A percentile compares a stretch with the other conserved stretches of the same genome.
Conservation (phyloP, 2,329 filamentous ascomycete species). For the Sporothrix variecibatus region DNA sequence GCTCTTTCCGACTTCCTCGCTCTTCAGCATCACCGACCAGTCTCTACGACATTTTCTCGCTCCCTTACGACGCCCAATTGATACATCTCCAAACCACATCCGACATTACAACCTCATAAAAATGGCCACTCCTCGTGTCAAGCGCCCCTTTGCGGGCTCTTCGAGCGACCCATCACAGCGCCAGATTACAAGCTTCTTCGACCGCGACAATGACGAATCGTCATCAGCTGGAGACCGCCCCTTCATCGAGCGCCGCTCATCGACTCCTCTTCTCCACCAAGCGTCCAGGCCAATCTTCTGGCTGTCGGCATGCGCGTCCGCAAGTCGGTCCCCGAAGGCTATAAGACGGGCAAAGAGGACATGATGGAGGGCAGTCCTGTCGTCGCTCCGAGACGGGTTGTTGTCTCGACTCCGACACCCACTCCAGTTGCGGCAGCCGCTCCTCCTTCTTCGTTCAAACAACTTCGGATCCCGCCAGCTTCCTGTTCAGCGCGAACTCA, state of each 20-base stretch:
- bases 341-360: conserved; percentile 70
- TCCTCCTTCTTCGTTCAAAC: not conserved
- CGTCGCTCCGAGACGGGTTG: not conserved
- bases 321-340: conserved; percentile 90
- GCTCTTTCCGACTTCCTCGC: not conserved
- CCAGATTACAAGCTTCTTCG: conserved; percentile 67
- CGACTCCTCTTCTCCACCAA: conserved; percentile 57
- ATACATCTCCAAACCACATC: not conserved
- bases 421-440: not conserved
- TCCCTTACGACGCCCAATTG: not conserved
- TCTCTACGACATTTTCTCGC: not conserved
- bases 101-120: not conserved
- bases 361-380: not conserved
- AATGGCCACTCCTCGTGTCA: conserved; percentile 52
- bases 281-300: conserved; percentile 79
- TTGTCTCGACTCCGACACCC: not conserved
- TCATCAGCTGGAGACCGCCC: conserved; percentile 27
- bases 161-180: conserved; percentile 60
- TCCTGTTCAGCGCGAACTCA: conserved; percentile 58
- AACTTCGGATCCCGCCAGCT: conserved; percentile 25
- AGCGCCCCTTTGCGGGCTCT: conserved; percentile 63
- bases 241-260: conserved; percentile 11
- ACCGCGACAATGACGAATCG: conserved; percentile 31
- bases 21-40: not conserved
- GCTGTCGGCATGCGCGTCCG: conserved; percentile 92